phyloP scores from a whole-genome alignment of 2,329 filamentous ascomycete genomes.

The Chalaropsis ovoidea region DNA sequence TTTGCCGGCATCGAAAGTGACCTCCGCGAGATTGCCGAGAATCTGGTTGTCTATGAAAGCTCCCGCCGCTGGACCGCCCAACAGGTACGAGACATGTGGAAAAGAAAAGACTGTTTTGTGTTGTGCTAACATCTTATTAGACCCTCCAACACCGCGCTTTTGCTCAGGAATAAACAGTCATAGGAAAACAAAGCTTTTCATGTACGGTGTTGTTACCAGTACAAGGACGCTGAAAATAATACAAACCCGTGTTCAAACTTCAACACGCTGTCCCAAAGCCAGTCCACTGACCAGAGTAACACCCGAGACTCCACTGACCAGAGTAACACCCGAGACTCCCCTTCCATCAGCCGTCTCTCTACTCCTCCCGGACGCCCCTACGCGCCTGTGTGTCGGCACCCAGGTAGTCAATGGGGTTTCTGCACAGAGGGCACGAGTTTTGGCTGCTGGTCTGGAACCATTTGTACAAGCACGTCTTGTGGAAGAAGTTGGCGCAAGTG shows the following conservation, averaged over 20 bases:
- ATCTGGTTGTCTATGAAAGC: constrained; percentile 59
- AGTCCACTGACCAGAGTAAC: constrained; percentile 2
- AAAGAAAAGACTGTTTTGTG: background rate
- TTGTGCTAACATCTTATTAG: constrained; percentile 8
- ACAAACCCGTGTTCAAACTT: background rate
- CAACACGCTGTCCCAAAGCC: background rate
- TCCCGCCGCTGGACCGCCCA: constrained; percentile 56
- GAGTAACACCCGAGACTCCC: too few species aligned
- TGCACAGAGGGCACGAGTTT: constrained; percentile 83
- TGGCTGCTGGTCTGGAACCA: constrained; percentile 95
- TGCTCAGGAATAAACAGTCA: background rate
- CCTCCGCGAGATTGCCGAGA: constrained; percentile 55
- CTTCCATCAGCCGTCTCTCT: background rate
- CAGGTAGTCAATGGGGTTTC: constrained; percentile 67
- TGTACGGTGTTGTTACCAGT: background rate
- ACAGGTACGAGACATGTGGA: constrained; percentile 29
- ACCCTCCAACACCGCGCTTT: constrained; percentile 6
- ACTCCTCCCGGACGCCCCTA: constrained; percentile 21
- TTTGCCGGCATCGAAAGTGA: constrained; percentile 49
- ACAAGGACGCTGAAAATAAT: background rate
- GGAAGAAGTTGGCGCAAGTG: constrained; percentile 92
- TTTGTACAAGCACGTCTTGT: constrained; percentile 79
- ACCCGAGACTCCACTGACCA: background rate
- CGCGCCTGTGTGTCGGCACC: constrained; percentile 34
- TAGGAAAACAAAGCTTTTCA: background rate